phyloP scores from a whole-genome alignment of 2,329 filamentous ascomycete genomes.

The Curvularia sp. region DNA sequence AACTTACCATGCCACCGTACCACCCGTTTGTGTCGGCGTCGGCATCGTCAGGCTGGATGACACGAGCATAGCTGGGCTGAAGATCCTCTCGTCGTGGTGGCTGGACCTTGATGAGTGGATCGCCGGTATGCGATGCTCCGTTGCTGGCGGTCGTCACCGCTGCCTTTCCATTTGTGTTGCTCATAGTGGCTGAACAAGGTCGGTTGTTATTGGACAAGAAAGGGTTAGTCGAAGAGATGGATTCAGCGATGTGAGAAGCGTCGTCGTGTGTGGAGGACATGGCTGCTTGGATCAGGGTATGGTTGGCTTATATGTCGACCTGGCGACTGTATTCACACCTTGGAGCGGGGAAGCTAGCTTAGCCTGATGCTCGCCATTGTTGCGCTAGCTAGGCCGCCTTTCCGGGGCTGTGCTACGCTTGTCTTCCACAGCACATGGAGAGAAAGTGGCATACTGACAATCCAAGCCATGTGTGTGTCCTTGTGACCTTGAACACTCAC shows the following conservation, averaged over 20 bases:
- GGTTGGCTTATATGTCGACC: constrained; percentile 32
- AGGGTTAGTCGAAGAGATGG: constrained; percentile 39
- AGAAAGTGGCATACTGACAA: background rate
- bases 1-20: constrained; percentile 76
- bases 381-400: constrained; percentile 19
- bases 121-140: constrained; percentile 23
- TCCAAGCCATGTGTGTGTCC: constrained; percentile 2
- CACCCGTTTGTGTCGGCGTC: constrained; percentile 79
- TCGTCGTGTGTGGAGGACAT: constrained; percentile 23
- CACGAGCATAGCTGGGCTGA: constrained; percentile 79
- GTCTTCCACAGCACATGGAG: constrained; percentile 9
- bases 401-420: constrained; percentile 25
- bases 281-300: constrained; percentile 9
- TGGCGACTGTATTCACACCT: constrained; percentile 13
- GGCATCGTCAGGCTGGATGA: constrained; percentile 67
- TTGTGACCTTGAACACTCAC: background rate
- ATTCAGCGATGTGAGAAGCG: constrained; percentile 26
- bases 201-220: constrained; percentile 29
- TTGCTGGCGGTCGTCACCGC: constrained; percentile 24
- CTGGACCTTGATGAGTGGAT: constrained; percentile 67
- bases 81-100: constrained; percentile 84
- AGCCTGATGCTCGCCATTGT: constrained; percentile 14
- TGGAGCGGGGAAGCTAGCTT: constrained; percentile 34
- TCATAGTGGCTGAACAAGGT: constrained; percentile 33
- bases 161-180: constrained; percentile 51